These are phyloP conservation scores for Flaveria floridana DNA, from an alignment of 140 eudicot genomes.

Conservation along the genomic window DNA sequence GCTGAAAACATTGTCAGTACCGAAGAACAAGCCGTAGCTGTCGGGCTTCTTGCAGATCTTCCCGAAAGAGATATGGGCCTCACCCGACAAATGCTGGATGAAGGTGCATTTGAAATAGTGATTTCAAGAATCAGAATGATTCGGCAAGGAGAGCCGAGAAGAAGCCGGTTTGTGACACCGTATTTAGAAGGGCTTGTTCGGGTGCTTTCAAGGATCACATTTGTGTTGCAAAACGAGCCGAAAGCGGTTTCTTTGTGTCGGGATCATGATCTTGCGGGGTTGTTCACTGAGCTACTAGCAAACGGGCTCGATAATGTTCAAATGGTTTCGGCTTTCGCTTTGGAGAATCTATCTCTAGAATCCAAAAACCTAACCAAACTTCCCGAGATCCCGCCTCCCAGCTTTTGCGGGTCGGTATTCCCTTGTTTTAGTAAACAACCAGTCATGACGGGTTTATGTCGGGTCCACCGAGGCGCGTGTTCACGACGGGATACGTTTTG, in stretches of 20 bases:
- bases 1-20: slow-evolving; percentile 61
- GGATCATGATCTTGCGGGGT: slow-evolving; percentile 49
- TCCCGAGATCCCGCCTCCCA: slow-evolving; percentile 62
- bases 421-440: slow-evolving; percentile 73
- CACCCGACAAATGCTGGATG: slow-evolving; percentile 75
- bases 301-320: slow-evolving; percentile 86
- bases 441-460: slow-evolving; percentile 64
- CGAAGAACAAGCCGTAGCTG: slow-evolving; percentile 93
- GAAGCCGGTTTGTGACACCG: slow-evolving; percentile 78
- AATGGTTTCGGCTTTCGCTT: slow-evolving; percentile 81
- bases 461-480: slow-evolving; percentile 70
- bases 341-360: slow-evolving; percentile 71
- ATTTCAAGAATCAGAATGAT: slow-evolving; percentile 60
- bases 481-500: slow-evolving; percentile 76
- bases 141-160: slow-evolving; percentile 76
- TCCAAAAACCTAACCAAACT: slow-evolving; percentile 59
- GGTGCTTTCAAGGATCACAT: slow-evolving; percentile 71
- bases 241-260: slow-evolving; percentile 60
- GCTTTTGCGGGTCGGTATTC: slow-evolving; percentile 52
- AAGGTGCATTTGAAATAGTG: slow-evolving; percentile 64
- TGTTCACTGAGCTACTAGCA: slow-evolving; percentile 60
- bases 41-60: slow-evolving; percentile 78
- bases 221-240: slow-evolving; percentile 63
- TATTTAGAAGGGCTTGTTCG: slow-evolving; percentile 87
- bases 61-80: slow-evolving; percentile 78